Evolutionary conservation across 225 moss, liverwort and hornwort species (phyloP), one percentile per base, ranked within the genome.

Genomic region (Marchantia paleacea): DNA sequence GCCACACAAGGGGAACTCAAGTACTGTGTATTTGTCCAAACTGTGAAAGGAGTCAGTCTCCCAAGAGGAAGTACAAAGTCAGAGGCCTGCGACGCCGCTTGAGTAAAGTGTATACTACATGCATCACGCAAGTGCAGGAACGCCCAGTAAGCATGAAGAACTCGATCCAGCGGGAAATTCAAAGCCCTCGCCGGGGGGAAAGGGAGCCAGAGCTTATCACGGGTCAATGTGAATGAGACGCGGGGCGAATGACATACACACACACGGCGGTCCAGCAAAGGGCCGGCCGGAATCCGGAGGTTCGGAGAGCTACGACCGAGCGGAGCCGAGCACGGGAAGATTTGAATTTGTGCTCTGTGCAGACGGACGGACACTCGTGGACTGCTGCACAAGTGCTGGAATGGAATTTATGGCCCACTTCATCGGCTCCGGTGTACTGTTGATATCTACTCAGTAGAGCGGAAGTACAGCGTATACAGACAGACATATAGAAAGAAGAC

Each of bases 221-320:
- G 72, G 47, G 72, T n/a, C 51, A 52, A n/a, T 48, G 6, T 8
- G 15, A 16, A 71, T 3, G 30, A 71, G 22, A 57, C 57, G 57
- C 57, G 57, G 57, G 57, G 71, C 29, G 71, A 20, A 20, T 48
- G 39, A 71, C 19, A 15, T 19, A 47, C 47, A 0, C 39, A 29
- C 20, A 9, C 47, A 47, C 20, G 72, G 72, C 10, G 50, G n/a
- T 9, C 52, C 72, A 69, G 19, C 51, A 18, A 13, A 2, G 50
- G 18, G 26, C 54, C 74, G 53, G 54, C 10, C 53, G 11, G 73
- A 28, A 15, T 29, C 74, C 54, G 74, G 74, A 74, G 74, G 74
- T 74, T 74, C 26, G 55, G 74, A 74, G 12, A 74, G 74, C 74
- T 74, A 74, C 74, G 74, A 55, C 66, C 28, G 29, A 28, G 72